Base-by-base conservation (phyloP, 305 asterid genomes). In the Solanum hybrid region DNA sequence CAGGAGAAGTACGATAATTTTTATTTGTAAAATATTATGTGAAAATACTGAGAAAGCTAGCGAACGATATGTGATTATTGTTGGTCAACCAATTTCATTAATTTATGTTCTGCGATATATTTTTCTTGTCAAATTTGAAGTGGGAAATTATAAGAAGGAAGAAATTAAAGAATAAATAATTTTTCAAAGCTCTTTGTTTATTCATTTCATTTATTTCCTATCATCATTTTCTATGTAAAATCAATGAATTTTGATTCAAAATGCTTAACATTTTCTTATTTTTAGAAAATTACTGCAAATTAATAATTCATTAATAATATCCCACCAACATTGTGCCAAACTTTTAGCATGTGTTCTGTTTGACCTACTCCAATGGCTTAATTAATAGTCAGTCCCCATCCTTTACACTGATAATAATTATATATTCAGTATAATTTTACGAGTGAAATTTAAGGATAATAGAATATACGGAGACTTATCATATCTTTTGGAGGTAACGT, bases 391-490 rank as follows among this genome's bases (percentile, higher is more conserved):
- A 6, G 20, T 2, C 83, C 46, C 37, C 36, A 28, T 11, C 29
- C 29, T 3, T 51, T 3, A 6, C 2, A 1, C 1, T 0, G 5
- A 57, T 18, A 57, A 57, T 18, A 57, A 57, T 18, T 0, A 1
- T 18, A 57, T 57, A 57, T 57, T 0, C 24, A 57, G 11, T 57
- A 57, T 57, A 57, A 57, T 57, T 57, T 57, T 7, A 57, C 1
- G 4, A 0, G 3, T 57, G 3, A 57, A 57, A 7, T 0, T 18
- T 18, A 57, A 7, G 0, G 0, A 57, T 18, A 0, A 57, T 57
- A 57, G 0, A 57, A 3, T 16, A 18, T 18, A 6, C 5, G 0
- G 1, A 57, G 10, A 18, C 11, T 57, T 57, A 51, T 18, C 1
- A 16, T 57, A 57, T 18, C 8, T 13, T 46, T 46, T 14, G 61